Base-by-base conservation (phyloP, 768 basidiomycete genomes). In the Tubosaeta sp. region DNA sequence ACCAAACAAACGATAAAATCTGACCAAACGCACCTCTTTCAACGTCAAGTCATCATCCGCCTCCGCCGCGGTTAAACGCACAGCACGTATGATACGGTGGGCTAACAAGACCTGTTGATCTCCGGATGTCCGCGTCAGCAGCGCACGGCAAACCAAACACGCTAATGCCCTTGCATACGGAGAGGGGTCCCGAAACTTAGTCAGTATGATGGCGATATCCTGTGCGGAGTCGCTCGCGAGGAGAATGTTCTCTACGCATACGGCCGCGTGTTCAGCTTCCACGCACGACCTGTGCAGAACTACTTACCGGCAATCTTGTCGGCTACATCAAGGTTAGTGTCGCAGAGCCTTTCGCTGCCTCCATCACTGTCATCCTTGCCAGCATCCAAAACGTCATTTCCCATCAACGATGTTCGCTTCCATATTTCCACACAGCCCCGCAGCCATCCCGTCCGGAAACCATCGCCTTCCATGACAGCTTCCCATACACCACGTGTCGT, bases 401-500 rank as follows among this genome's bases (percentile, higher is more conserved):
- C 49, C 19, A 62, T 58, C 45, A 65, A 65, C 51, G 69, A 70
- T 59, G 45, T 41, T 21, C 18, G 49, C 30, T 64, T 55, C 52
- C 82, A 71, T 4, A 77, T 52, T 14, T 74, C 71, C 3, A 73
- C 68, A 52, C 83, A 87, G n/a, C 80, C 86, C 1, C 56, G 68
- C 16, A 89, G 62, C 71, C 84, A 74, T 54, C 67, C 69, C 6
- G 39, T 62, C 41, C 60, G 65, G 47, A 53, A 57, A 49, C 66
- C 56, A n/a, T 54, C 56, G 44, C 63, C 44, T 12, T 73, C 74
- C n/a, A 60, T 65, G 50, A 93, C 62, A n/a, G 78, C 67, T 48
- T 83, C 83, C 92, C 92, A 94, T 0, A 83, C 80, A n/a, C 76
- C 63, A 19, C 79, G 75, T 0, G 82, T 76, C 1, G 80, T 86